Conservation (phyloP, 1,139 yeast species). For the Candida albicans region DNA sequence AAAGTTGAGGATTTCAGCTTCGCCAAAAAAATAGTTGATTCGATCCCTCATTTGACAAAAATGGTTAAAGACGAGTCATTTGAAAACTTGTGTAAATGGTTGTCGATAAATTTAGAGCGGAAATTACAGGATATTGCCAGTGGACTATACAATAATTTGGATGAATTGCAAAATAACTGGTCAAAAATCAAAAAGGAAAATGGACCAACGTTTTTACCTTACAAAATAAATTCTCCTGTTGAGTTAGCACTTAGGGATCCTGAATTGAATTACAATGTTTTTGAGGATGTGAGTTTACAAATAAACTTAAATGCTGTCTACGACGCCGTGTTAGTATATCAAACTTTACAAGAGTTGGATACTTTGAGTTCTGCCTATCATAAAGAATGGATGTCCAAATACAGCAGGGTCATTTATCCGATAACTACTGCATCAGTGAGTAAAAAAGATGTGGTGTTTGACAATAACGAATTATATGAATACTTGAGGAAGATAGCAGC, state of each 20-base stretch:
- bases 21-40: conserved; percentile 65
- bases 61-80: conserved; percentile 81
- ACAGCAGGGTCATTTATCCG: conserved; percentile 72
- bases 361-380: conserved; percentile 62
- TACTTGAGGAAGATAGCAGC: conserved; percentile 70
- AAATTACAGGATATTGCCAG: conserved; percentile 63
- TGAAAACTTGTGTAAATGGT: conserved; percentile 69
- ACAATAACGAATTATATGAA: conserved; percentile 39
- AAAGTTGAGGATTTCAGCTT: conserved; percentile 76
- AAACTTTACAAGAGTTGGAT: conserved; percentile 65
- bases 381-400: conserved; percentile 73
- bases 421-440: conserved; percentile 38
- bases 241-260: conserved; percentile 72
- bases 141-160: conserved; percentile 54
- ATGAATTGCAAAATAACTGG: conserved; percentile 62
- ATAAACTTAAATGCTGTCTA: conserved; percentile 69
- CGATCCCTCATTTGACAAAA: conserved; percentile 75
- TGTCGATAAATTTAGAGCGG: conserved; percentile 61
- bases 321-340: conserved; percentile 82
- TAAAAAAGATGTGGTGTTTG: conserved; percentile 23
- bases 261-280: conserved; percentile 43
- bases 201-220: conserved; percentile 45
- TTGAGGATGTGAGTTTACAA: conserved; percentile 44
- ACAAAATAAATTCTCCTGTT: conserved; percentile 81
- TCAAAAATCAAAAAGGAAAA: conserved; percentile 34